A percentile compares a stretch with the other conserved stretches of the same genome.
Evolutionary conservation across 495 filamentous ascomycete species (phyloP).

Genomic region (Aspergillus biplanus): DNA sequence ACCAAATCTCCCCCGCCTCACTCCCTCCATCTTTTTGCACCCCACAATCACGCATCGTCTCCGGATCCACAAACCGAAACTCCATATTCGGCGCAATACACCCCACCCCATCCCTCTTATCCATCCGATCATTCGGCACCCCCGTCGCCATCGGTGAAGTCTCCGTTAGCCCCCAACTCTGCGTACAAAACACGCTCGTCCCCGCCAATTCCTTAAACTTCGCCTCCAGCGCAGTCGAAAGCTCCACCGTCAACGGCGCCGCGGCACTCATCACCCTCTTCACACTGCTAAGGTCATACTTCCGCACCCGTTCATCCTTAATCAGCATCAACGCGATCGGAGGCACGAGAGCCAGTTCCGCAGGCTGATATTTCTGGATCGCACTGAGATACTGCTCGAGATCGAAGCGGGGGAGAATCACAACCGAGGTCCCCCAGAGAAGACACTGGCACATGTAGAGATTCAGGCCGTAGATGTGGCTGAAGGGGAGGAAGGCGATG

Average conservation of each 20-base stretch:
- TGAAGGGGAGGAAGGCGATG: constrained; percentile 15
- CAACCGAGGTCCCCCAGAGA: background rate
- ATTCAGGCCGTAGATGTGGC: constrained; percentile 14
- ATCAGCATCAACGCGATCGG: constrained; percentile 4
- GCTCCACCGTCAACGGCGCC: constrained; percentile 5
- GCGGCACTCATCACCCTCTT: constrained; percentile 2
- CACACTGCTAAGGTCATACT: constrained; percentile 2
- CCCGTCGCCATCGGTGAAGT: background rate
- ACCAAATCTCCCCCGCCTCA: constrained; percentile 8
- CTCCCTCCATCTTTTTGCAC: background rate
- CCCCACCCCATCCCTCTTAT: background rate
- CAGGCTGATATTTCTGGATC: background rate
- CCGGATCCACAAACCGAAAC: background rate
- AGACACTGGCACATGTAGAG: constrained; percentile 15
- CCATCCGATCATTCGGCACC: constrained; percentile 3
- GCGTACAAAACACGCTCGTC: constrained; percentile 8
- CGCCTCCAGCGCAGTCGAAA: constrained; percentile 5
- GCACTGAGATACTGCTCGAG: background rate
- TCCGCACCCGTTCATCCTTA: background rate
- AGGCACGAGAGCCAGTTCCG: background rate
- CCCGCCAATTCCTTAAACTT: background rate
- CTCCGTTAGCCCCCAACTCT: constrained; percentile 8
- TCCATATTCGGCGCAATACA: constrained; percentile 5
- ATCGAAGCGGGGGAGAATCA: constrained; percentile 8
- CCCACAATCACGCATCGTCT: background rate